phyloP scores from a whole-genome alignment of 768 basidiomycete genomes.

The Serendipita sp. region DNA sequence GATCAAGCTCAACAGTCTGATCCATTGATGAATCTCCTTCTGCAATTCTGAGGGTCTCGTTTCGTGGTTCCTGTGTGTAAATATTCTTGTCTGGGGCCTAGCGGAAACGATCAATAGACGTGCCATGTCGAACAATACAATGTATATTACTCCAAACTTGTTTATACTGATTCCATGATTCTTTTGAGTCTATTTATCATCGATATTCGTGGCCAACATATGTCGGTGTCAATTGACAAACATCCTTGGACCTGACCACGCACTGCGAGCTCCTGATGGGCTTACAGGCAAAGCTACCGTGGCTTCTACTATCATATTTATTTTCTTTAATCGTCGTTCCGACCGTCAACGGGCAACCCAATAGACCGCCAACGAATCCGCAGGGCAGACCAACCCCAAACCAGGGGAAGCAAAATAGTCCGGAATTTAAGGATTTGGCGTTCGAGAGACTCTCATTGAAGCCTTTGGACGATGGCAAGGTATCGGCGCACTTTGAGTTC shows the following conservation, averaged over 20 bases:
- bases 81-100: neutral
- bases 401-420: neutral
- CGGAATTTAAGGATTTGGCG: neutral
- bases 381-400: neutral
- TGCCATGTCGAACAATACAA: neutral
- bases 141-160: neutral
- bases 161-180: neutral
- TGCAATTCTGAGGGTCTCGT: slow-evolving; percentile 6
- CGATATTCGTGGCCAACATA: neutral
- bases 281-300: neutral
- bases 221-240: no score
- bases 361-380: neutral
- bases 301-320: neutral
- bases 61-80: neutral
- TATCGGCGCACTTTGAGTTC: slow-evolving; percentile 70
- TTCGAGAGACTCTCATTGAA: slow-evolving; percentile 36
- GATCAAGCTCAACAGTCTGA: slow-evolving; percentile 7
- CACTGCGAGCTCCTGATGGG: neutral
- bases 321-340: neutral
- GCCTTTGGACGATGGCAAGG: slow-evolving; percentile 66
- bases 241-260: neutral
- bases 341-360: neutral
- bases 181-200: neutral
- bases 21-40: neutral
- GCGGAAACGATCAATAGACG: no score